A percentile compares a stretch with the other conserved stretches of the same genome.
Conservation (phyloP, 1,284 basidiomycete genomes). For the Stygiomarasmius scandens region DNA sequence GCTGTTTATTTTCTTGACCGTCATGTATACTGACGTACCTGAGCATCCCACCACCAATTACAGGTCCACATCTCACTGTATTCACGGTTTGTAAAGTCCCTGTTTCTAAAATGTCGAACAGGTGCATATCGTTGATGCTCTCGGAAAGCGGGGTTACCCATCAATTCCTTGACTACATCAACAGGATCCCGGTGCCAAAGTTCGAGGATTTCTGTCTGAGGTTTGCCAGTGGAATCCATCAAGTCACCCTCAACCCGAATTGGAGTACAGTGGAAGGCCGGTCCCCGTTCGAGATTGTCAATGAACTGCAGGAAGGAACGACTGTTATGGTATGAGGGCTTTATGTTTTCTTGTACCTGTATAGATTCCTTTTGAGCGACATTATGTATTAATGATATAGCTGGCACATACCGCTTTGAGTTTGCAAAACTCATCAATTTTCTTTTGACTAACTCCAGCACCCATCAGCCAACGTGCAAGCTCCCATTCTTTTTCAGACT, state of each 20-base stretch:
- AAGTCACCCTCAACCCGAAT: slow-evolving; percentile 24
- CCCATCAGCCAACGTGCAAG: slow-evolving; percentile 33
- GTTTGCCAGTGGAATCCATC: slow-evolving; percentile 22
- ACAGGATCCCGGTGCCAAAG: slow-evolving; percentile 26
- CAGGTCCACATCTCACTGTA: too few species aligned
- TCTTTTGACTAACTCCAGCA: slow-evolving; percentile 26
- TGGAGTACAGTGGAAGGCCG: slow-evolving; percentile 6
- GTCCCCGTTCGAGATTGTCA: slow-evolving; percentile 27
- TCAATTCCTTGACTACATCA: slow-evolving; percentile 24
- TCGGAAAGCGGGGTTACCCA: slow-evolving; percentile 27
- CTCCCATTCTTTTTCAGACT: slow-evolving; percentile 29
- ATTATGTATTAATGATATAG: slow-evolving; percentile 1
- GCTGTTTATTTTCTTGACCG: too few species aligned
- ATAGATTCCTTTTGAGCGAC: too few species aligned
- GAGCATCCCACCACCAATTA: too few species aligned
- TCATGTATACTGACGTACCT: too few species aligned
- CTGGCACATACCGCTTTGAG: slow-evolving; percentile 35
- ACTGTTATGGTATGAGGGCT: slow-evolving; percentile 23
- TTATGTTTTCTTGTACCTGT: slow-evolving; percentile 16
- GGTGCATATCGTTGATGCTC: too few species aligned
- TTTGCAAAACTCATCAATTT: slow-evolving; percentile 33
- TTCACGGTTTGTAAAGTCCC: too few species aligned
- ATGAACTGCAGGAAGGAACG: slow-evolving; percentile 28
- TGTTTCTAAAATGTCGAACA: too few species aligned
- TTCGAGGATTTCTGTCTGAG: slow-evolving; percentile 9